Evolutionary conservation across 2,329 filamentous ascomycete species (phyloP), one percentile per base, ranked within the genome.

Genomic region (Alternaria brassicae): DNA sequence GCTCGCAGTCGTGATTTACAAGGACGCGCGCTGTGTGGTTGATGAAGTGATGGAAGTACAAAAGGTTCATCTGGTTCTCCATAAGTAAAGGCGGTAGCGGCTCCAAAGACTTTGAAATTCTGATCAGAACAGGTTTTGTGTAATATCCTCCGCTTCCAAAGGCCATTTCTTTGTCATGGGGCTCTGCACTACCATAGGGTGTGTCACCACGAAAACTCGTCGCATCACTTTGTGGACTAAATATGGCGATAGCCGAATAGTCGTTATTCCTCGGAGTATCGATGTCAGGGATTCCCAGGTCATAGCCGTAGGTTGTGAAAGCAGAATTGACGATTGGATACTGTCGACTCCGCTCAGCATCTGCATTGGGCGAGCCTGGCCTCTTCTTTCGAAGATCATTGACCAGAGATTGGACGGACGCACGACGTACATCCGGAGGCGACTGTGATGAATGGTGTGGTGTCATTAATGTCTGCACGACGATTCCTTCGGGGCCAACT

Each of bases 51-150:
- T 90, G 87, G 65, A 89, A 89, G 69, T 89, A 89, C 66, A 95
- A 83, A 61, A 95, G 77, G 70, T 95, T 94, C 86, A 94, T 94
- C 1, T 88, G 89, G 67, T 92, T 93, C 36, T 89, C 85, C 41
- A 85, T 78, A 28, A 93, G 79, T 9, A 85, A 79, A 4, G 79
- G 69, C 4, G 87, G 87, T 21, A 89, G 73, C 3, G 83, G 83
- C 56, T 83, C 86, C 30, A 89, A 74, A 51, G 81, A 81, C 61
- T 84, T 84, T 3, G 85, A 82, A 23, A 88, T 87, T 58, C 83
- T 84, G 62, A 93, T 88, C 1, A 85, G 80, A 0, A 93, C 88
- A 0, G 89, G 88, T 34, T 85, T 85, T 12, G 84, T 83, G 76
- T 93, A 93, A 70, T 93, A 93, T 2, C 87, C 87, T 12, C 84